Evolutionary conservation across 139 green algal genomes (phyloP).

Genomic region (Chlamydomonas incerta): DNA sequence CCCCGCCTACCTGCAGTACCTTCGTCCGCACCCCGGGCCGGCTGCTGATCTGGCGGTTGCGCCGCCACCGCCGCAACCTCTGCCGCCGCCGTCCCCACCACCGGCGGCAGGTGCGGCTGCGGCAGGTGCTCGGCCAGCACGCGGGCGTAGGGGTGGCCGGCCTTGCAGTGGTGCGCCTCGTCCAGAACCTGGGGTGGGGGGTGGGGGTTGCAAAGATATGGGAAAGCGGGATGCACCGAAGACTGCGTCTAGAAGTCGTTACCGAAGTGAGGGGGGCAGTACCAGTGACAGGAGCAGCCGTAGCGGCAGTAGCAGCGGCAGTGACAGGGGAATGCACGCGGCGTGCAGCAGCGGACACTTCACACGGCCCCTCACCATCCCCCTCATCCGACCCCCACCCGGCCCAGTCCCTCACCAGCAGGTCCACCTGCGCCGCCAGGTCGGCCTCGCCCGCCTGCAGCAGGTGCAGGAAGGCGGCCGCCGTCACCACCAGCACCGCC

Average conservation of each 20-base stretch:
- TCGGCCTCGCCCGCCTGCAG: not conserved
- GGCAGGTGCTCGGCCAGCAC: not conserved
- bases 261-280: no score
- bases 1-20: no score
- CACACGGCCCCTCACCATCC: not conserved
- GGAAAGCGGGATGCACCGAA: no score
- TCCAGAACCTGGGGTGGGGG: constrained; percentile 51
- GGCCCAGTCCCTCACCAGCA: constrained; percentile 16
- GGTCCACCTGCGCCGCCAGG: not conserved
- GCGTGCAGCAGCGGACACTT: no score
- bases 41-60: no score
- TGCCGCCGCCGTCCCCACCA: no score
- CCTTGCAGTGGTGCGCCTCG: not conserved
- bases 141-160: not conserved
- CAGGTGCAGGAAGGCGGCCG: constrained; percentile 12
- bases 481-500: constrained; percentile 4
- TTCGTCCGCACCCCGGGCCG: no score
- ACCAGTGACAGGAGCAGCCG: no score
- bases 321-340: no score
- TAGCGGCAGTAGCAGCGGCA: no score
- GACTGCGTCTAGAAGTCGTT: no score
- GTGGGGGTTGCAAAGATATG: not conserved
- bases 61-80: no score
- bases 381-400: not conserved
- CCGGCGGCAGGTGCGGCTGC: not conserved